Evolutionary conservation across 805 yeast species (phyloP), one percentile per base, ranked within the genome.

Genomic region (Scheffersomyces ergatensis): DNA sequence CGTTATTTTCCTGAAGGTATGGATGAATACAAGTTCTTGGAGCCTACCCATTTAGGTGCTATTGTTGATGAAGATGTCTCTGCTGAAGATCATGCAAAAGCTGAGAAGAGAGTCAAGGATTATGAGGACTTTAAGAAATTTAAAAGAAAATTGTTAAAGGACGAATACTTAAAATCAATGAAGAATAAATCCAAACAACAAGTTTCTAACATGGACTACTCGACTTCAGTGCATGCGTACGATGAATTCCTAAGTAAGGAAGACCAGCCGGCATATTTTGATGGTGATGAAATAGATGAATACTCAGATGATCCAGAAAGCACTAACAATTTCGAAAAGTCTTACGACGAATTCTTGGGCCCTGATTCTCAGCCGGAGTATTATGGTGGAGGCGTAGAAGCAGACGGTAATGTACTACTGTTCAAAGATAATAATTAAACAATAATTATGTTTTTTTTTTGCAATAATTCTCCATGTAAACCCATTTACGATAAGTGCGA

Each of bases 1-100:
- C 75, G 71, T 11, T 89, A 86, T 55, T 67, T 92, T 53, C 98
- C 97, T 0, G 67, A 71, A 6, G 83, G 73, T 19, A 55, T 85
- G 3, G 53, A 51, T 3, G 63, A 53, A 5, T 34, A 41, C 9
- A 67, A 63, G 38, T 79, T 88, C 49, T 63, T 85, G 35, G 76
- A 68, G 12, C 78, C 77, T 1, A 53, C 67, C 6, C 87, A 83
- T 55, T 60, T 83, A 18, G 90, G 90, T 2, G 45, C 40, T 13
- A 39, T 15, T 0, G 40, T 36, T 16, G 66, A 61, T 39, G 46
- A 49, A 2, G 44, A 43, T 5, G 55, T 57, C 8, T 32, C 36
- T n/a, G 43, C 30, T 2, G 38, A 36, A 5, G 51, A 38, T 5
- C 51, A 50, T 19, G 34, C 42, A 27, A 29, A 40, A 19, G 51